phyloP scores from a whole-genome alignment of 2,329 filamentous ascomycete species.

The Escovopsis sp. region DNA sequence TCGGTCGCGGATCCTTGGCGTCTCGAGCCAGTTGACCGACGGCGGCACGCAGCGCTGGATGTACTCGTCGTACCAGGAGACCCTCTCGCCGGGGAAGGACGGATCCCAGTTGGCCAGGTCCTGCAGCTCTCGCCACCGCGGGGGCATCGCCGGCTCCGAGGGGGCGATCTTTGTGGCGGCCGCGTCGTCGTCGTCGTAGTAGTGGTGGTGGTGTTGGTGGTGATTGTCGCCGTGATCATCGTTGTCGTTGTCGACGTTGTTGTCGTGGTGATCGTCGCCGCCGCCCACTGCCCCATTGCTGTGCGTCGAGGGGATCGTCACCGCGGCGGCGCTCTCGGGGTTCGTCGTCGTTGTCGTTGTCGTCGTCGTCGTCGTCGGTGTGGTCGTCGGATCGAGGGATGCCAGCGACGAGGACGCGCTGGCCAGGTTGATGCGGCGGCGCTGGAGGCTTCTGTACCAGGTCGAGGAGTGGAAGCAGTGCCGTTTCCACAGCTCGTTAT shows the following conservation, averaged over 20 bases:
- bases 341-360: too few species aligned
- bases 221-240: not conserved
- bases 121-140: slow-evolving; percentile 20
- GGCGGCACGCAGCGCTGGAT: slow-evolving; percentile 66
- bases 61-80: slow-evolving; percentile 83
- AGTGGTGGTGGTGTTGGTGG: not conserved
- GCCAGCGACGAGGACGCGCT: slow-evolving; percentile 12
- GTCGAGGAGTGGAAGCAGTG: slow-evolving; percentile 58
- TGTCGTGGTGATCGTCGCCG: slow-evolving; percentile 7
- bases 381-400: not conserved
- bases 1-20: slow-evolving; percentile 32
- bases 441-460: slow-evolving; percentile 46
- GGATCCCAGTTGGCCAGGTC: slow-evolving; percentile 75
- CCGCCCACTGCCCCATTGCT: slow-evolving; percentile 18
- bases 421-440: slow-evolving; percentile 17
- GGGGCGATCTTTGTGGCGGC: too few species aligned
- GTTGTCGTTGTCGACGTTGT: slow-evolving; percentile 7
- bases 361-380: not conserved
- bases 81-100: slow-evolving; percentile 51
- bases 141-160: not conserved
- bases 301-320: not conserved
- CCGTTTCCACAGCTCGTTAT: slow-evolving; percentile 62
- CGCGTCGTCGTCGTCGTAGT: not conserved
- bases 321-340: not conserved
- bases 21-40: slow-evolving; percentile 63